Percentiles rank a stretch among this genome's conserved stretches.
Conservation (phyloP, 208 protist species). For the Crithidia mellificae region DNA sequence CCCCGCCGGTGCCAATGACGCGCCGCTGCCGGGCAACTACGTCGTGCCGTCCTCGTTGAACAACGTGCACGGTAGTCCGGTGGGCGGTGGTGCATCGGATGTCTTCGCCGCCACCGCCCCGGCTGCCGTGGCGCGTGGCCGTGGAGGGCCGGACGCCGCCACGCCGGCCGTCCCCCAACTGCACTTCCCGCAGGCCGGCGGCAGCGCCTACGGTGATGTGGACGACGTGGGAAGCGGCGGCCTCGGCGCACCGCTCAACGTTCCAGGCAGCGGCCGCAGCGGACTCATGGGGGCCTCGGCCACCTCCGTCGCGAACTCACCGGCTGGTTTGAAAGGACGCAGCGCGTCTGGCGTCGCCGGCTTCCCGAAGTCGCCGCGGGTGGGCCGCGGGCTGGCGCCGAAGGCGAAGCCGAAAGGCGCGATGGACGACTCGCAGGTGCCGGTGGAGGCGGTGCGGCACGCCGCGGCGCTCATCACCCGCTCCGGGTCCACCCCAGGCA, state of each 20-base stretch:
- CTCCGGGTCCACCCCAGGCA: slow-evolving; percentile 4
- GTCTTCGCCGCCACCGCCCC: neutral
- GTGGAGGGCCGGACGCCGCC: neutral
- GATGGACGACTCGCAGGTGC: slow-evolving; percentile 41
- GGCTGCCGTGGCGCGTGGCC: neutral
- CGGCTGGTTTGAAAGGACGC: neutral
- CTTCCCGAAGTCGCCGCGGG: slow-evolving; percentile 25
- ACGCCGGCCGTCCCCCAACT: slow-evolving; percentile 8
- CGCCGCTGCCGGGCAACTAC: neutral
- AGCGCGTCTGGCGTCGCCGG: neutral
- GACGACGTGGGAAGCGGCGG: neutral
- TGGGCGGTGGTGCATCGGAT: neutral
- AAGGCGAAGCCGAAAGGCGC: slow-evolving; percentile 84
- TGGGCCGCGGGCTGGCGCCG: slow-evolving; percentile 44
- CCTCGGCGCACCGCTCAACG: neutral
- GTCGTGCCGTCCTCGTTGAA: neutral
- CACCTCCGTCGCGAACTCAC: neutral
- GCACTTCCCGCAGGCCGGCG: neutral
- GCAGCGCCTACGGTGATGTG: neutral
- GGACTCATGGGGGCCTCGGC: neutral
- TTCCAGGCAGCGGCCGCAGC: slow-evolving; percentile 14
- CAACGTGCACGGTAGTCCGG: too few relatives aligned
- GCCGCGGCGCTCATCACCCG: slow-evolving; percentile 47
- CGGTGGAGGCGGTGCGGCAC: slow-evolving; percentile 74
- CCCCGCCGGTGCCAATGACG: neutral